Percentiles rank a stretch among this genome's conserved stretches.
phyloP scores from a whole-genome alignment of 2,329 filamentous ascomycete genomes.

The Colletotrichum navitas region DNA sequence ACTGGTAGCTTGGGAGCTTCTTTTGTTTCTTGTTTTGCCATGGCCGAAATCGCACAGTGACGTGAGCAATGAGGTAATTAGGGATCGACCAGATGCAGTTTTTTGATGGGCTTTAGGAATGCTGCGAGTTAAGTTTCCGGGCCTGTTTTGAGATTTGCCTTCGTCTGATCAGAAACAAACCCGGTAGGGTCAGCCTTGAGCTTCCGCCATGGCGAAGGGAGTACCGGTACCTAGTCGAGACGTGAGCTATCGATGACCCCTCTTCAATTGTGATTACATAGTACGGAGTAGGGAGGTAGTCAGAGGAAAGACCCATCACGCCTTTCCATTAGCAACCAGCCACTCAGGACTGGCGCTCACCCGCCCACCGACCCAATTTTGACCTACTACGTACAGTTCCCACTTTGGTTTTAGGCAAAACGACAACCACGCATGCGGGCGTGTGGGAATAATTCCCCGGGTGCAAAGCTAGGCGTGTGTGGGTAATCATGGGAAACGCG shows the following conservation, averaged over 20 bases:
- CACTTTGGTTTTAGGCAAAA: slow-evolving; percentile 28
- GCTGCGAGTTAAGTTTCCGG: background rate
- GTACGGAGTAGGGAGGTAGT: background rate
- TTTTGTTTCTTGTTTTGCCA: slow-evolving; percentile 13
- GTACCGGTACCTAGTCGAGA: background rate
- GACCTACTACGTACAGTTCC: slow-evolving; percentile 21
- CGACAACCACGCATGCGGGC: slow-evolving; percentile 7
- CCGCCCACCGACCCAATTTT: slow-evolving; percentile 18
- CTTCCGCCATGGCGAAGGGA: background rate
- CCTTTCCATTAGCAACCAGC: slow-evolving; percentile 20
- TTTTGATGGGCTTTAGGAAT: background rate
- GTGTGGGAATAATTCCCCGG: slow-evolving; percentile 32
- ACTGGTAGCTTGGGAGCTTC: background rate
- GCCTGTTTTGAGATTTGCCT: background rate
- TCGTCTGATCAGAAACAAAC: slow-evolving; percentile 25
- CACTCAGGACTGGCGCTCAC: slow-evolving; percentile 6
- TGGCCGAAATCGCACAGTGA: slow-evolving; percentile 7
- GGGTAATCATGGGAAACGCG: slow-evolving; percentile 20
- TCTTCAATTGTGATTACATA: slow-evolving; percentile 16
- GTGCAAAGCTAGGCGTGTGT: background rate
- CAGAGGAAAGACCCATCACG: slow-evolving; percentile 9
- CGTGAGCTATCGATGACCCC: background rate
- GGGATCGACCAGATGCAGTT: background rate
- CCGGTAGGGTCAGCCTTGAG: background rate
- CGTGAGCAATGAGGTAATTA: background rate